Conservation (phyloP, 139 green algal genomes). For the Tetradesmus obliquus region DNA sequence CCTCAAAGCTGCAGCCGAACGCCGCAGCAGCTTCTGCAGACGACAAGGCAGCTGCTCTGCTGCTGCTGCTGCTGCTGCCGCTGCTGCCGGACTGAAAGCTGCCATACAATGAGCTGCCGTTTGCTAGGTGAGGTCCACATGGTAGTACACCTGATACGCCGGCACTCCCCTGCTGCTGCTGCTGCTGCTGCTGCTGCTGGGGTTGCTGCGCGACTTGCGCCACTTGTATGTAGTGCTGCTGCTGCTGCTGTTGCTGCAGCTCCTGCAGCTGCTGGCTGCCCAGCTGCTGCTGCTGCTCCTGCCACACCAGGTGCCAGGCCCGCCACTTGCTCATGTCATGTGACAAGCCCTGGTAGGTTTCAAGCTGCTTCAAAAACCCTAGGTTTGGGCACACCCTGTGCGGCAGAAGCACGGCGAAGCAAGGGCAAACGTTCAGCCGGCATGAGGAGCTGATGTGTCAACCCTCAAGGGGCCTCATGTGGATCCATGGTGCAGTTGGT, state of each 20-base stretch:
- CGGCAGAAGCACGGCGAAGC: neutral
- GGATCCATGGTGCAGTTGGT: neutral
- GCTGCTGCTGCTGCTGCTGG: neutral
- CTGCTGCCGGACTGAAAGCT: neutral
- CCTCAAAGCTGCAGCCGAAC: neutral
- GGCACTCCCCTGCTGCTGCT: neutral
- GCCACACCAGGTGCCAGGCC: slow-evolving; percentile 35
- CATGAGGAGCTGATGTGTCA: neutral
- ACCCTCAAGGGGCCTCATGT: neutral
- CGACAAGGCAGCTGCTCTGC: neutral
- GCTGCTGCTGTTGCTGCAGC: slow-evolving; percentile 34
- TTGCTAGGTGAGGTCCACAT: neutral
- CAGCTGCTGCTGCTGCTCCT: slow-evolving; percentile 13
- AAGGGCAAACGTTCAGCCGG: neutral
- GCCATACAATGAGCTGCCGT: neutral
- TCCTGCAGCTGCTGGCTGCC: neutral
- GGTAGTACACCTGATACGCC: neutral
- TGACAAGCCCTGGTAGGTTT: slow-evolving; percentile 40
- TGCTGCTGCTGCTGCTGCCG: slow-evolving; percentile 28
- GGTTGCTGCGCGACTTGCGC: neutral
- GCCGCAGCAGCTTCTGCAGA: neutral
- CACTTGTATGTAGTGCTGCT: neutral
- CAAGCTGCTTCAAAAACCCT: slow-evolving; percentile 60
- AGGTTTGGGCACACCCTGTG: slow-evolving; percentile 45
- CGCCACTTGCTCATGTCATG: slow-evolving; percentile 45